A percentile compares a stretch with the other conserved stretches of the same genome.
Evolutionary conservation across 2,329 filamentous ascomycete species (phyloP).

Genomic region (Alternaria alternata): DNA sequence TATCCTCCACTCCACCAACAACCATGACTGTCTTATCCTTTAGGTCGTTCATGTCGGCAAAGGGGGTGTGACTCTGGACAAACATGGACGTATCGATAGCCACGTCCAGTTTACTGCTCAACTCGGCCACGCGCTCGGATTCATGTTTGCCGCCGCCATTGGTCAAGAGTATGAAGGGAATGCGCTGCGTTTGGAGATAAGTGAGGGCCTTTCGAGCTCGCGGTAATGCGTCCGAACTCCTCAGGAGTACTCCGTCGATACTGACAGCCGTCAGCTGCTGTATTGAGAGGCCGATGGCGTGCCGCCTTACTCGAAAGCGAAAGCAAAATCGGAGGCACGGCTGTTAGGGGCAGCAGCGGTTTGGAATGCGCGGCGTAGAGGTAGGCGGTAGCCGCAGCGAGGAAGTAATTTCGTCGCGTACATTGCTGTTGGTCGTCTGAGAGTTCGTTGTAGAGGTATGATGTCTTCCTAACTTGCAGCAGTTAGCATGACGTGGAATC

Average conservation of each 20-base stretch:
- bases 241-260: conserved; percentile 95
- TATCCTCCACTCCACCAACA: conserved; percentile 57
- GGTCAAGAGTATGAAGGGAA: conserved; percentile 93
- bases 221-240: conserved; percentile 79
- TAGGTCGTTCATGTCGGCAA: conserved; percentile 70
- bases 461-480: conserved; percentile 3
- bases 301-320: conserved; percentile 64
- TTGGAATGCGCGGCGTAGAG: conserved; percentile 36
- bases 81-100: conserved; percentile 73
- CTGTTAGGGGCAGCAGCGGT: conserved; percentile 28
- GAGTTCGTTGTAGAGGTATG: conserved; percentile 3
- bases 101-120: conserved; percentile 71
- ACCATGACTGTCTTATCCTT: conserved; percentile 62
- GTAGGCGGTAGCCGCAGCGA: conserved; percentile 16
- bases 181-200: conserved; percentile 75
- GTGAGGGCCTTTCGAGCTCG: conserved; percentile 77
- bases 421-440: conserved; percentile 7
- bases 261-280: conserved; percentile 53
- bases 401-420: conserved; percentile 32
- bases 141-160: conserved; percentile 93
- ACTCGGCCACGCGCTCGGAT: conserved; percentile 72
- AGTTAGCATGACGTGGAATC: neutral
- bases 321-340: conserved; percentile 64
- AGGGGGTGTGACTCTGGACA: conserved; percentile 91
- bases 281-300: conserved; percentile 14